Percentiles rank a stretch among this genome's conserved stretches.
These are phyloP conservation scores for Penstemon barbatus DNA, from an alignment of 257 asterid genomes.

Conservation along the genomic window DNA sequence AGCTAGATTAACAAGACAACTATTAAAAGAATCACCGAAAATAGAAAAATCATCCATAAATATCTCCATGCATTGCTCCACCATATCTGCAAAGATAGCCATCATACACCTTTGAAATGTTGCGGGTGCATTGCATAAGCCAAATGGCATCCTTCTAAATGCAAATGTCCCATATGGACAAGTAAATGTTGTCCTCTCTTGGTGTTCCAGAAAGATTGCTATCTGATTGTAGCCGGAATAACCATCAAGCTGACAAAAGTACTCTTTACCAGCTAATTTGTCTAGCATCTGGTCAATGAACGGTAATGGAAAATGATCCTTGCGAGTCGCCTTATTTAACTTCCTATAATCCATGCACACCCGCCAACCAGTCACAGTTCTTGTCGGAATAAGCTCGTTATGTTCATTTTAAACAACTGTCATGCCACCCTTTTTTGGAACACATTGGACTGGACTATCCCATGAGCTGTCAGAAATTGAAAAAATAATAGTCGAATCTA, in stretches of 20 bases:
- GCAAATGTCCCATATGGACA: slow-evolving; percentile 6
- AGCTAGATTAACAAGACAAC: background rate
- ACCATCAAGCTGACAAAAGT: background rate
- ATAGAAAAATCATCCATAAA: slow-evolving; percentile 20
- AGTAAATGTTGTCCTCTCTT: slow-evolving; percentile 1
- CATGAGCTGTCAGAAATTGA: too few species aligned
- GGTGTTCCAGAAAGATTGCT: background rate
- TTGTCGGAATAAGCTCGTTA: too few species aligned
- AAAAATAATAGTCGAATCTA: too few species aligned
- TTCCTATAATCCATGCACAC: too few species aligned
- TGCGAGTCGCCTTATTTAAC: too few species aligned
- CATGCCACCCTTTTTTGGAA: too few species aligned
- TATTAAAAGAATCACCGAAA: background rate
- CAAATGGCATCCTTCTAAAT: slow-evolving; percentile 18
- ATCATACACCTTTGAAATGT: slow-evolving; percentile 14
- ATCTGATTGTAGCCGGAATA: background rate
- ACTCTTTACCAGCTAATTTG: background rate
- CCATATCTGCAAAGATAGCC: background rate
- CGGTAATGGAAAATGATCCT: too few species aligned
- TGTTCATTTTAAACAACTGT: too few species aligned
- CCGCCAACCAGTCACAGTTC: too few species aligned
- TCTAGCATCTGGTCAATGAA: background rate
- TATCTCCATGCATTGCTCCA: background rate
- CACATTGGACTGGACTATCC: too few species aligned
- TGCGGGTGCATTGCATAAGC: background rate